Percentiles rank a stretch among this genome's conserved stretches.
Conservation (phyloP, 345 rosid genomes). For the Aethionema arabicum region DNA sequence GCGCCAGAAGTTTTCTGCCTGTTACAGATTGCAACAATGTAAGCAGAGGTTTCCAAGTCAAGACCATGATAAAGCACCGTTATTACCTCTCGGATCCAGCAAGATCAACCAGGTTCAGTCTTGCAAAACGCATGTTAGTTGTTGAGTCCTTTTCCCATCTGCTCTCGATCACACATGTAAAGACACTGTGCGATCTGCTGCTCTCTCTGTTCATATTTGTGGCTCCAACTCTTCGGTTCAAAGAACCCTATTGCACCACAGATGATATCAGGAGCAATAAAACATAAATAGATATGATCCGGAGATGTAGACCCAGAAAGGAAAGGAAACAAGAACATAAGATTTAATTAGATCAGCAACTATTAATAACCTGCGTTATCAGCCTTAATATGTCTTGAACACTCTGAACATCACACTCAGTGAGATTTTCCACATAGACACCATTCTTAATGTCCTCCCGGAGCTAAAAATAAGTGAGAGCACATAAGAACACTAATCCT, state of each 20-base stretch:
- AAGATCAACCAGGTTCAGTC: slow-evolving; percentile 88
- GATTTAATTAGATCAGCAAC: too few species aligned
- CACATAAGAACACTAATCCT: slow-evolving; percentile 9
- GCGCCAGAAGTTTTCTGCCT: slow-evolving; percentile 99
- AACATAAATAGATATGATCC: background rate
- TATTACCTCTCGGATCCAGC: slow-evolving; percentile 91
- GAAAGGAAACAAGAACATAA: too few species aligned
- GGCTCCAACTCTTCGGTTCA: slow-evolving; percentile 89
- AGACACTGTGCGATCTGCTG: slow-evolving; percentile 93
- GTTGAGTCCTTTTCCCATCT: slow-evolving; percentile 92
- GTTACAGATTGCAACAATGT: slow-evolving; percentile 24
- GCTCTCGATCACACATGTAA: slow-evolving; percentile 90
- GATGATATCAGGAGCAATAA: slow-evolving; percentile 17
- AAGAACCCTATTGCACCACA: slow-evolving; percentile 58
- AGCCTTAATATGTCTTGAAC: slow-evolving; percentile 82
- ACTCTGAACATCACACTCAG: slow-evolving; percentile 78
- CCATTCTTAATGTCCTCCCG: slow-evolving; percentile 86
- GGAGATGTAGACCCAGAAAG: background rate
- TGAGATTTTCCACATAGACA: slow-evolving; percentile 89
- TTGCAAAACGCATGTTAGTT: slow-evolving; percentile 83
- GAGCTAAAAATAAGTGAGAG: slow-evolving; percentile 48
- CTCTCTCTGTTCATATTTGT: slow-evolving; percentile 98
- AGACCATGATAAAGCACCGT: slow-evolving; percentile 20
- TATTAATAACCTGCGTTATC: slow-evolving; percentile 59
- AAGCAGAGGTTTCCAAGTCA: slow-evolving; percentile 18